Evolutionary conservation across 2,329 filamentous ascomycete genomes (phyloP).

Genomic region (Aspergillus aculeatus): DNA sequence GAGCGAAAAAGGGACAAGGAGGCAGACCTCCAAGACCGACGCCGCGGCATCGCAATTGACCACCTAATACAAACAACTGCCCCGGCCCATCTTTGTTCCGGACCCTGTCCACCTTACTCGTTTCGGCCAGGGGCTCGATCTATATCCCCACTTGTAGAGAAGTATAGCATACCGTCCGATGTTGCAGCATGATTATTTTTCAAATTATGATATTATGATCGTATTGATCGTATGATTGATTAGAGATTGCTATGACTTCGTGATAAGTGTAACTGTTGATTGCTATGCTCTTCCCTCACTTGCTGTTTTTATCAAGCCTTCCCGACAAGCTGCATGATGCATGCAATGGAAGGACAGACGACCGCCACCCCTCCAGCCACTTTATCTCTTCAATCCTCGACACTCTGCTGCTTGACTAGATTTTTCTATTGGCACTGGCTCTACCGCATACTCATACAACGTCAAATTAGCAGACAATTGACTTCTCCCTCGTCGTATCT

Average conservation of each 20-base stretch:
- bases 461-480: not conserved
- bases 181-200: not conserved
- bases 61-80: constrained; percentile 27
- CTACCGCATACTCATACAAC: not conserved
- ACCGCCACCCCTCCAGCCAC: constrained; percentile 6
- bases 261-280: not conserved
- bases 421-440: not conserved
- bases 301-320: constrained; percentile 9
- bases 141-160: constrained; percentile 14
- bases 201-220: too few species aligned
- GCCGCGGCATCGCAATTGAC: constrained; percentile 28
- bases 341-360: not conserved
- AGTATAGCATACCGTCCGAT: not conserved
- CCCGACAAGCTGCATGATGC: not conserved
- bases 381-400: not conserved
- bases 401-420: not conserved
- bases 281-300: not conserved
- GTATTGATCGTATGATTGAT: not conserved
- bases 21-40: not conserved
- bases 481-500: not conserved
- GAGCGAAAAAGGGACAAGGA: not conserved
- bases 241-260: not conserved
- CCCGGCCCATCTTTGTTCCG: not conserved
- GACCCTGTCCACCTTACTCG: not conserved
- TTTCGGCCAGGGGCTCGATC: constrained; percentile 1